A percentile compares a stretch with the other conserved stretches of the same genome.
These are phyloP conservation scores for Colletotrichum sp. DNA, from an alignment of 2,329 filamentous ascomycete species.

Conservation along the genomic window DNA sequence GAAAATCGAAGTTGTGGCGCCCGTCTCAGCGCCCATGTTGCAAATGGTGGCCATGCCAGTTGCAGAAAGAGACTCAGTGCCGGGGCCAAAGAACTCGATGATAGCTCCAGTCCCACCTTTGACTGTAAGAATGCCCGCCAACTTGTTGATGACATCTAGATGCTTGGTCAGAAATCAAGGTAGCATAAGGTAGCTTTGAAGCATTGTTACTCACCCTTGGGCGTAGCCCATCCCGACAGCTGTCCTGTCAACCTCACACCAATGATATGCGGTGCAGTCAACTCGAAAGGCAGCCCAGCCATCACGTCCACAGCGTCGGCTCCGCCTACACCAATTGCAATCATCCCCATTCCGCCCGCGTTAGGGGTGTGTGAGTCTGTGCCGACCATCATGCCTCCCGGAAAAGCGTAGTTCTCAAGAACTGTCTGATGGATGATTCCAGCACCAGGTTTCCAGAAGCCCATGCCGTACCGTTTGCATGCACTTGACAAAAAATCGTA, in stretches of 20 bases:
- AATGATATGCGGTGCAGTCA: constrained; percentile 72
- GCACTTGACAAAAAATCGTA: constrained; percentile 95
- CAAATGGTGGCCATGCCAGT: constrained; percentile 77
- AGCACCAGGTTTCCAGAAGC: constrained; percentile 98
- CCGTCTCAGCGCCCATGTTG: constrained; percentile 56
- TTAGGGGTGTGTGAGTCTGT: constrained; percentile 98
- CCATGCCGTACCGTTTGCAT: constrained; percentile 99
- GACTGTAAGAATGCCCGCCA: constrained; percentile 78
- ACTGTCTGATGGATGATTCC: constrained; percentile 99
- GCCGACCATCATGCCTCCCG: constrained; percentile 95
- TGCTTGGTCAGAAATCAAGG: background rate
- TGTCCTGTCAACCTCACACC: constrained; percentile 77
- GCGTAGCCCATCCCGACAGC: constrained; percentile 74
- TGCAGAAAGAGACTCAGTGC: constrained; percentile 70
- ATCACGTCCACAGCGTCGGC: constrained; percentile 36
- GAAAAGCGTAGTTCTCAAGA: constrained; percentile 99
- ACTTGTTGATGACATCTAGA: constrained; percentile 73
- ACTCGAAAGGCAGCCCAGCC: background rate
- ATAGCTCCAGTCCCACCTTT: constrained; percentile 81
- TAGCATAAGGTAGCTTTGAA: background rate
- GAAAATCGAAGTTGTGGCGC: constrained; percentile 75
- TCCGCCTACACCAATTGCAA: constrained; percentile 94
- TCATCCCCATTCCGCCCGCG: constrained; percentile 93
- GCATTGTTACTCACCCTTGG: constrained; percentile 52
- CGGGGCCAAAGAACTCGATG: constrained; percentile 66